These are phyloP conservation scores for Lepidopterella palustris DNA, from an alignment of 495 filamentous ascomycete species.

Conservation along the genomic window DNA sequence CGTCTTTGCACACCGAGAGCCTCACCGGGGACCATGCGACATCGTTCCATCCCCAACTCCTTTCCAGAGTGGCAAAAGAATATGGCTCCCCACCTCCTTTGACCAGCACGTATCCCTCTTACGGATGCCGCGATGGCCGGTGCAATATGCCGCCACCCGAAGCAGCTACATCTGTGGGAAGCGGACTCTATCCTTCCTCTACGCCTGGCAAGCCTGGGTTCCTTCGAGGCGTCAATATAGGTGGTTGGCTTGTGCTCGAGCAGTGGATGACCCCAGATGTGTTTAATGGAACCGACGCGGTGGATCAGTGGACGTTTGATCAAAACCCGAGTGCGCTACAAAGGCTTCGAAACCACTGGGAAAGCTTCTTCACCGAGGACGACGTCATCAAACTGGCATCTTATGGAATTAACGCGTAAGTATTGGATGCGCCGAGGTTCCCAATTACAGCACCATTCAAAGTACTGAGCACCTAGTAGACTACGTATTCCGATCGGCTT, in stretches of 20 bases:
- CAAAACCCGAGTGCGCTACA: conserved; percentile 19
- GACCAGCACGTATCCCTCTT: not conserved
- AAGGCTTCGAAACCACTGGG: conserved; percentile 34
- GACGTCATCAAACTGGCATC: conserved; percentile 34
- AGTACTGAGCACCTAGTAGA: not conserved
- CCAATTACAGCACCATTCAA: not conserved
- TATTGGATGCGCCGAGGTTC: not conserved
- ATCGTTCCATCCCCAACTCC: not conserved
- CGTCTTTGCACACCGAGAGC: not conserved
- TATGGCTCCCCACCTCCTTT: not conserved
- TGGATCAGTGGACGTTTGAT: conserved; percentile 37
- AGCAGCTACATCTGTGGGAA: too few species aligned
- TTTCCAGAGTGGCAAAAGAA: not conserved
- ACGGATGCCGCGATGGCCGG: not conserved
- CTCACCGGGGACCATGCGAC: not conserved
- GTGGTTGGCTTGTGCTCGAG: conserved; percentile 41
- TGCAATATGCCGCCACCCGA: too few species aligned
- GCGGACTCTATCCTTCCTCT: not conserved
- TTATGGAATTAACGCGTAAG: conserved; percentile 38
- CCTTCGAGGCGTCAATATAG: conserved; percentile 28
- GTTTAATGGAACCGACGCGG: conserved; percentile 28
- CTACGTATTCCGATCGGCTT: conserved; percentile 42
- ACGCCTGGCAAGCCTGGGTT: not conserved
- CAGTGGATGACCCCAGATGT: conserved; percentile 35
- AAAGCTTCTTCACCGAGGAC: conserved; percentile 36